These are phyloP conservation scores for Neonectria sp. DNA, from an alignment of 2,329 filamentous ascomycete species.

Conservation along the genomic window DNA sequence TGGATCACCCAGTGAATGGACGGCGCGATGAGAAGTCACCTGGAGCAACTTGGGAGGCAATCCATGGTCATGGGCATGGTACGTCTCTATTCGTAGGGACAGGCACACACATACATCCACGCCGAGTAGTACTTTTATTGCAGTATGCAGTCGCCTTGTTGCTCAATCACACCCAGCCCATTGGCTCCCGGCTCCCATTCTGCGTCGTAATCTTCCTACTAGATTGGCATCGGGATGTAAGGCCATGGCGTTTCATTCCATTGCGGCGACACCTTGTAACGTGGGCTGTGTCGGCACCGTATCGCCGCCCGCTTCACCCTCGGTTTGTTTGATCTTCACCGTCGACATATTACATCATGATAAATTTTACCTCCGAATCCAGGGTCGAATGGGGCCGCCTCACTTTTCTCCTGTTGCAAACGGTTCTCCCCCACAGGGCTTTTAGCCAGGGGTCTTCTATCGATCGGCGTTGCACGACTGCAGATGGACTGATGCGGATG, in stretches of 20 bases:
- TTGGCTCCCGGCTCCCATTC: not conserved
- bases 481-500: slow-evolving; percentile 31
- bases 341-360: not conserved
- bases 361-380: not conserved
- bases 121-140: too few species aligned
- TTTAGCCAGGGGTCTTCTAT: not conserved
- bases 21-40: too few species aligned
- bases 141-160: not conserved
- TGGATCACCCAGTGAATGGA: too few species aligned
- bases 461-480: slow-evolving; percentile 36
- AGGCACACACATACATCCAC: too few species aligned
- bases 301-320: not conserved
- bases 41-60: too few species aligned
- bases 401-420: slow-evolving; percentile 13
- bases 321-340: not conserved
- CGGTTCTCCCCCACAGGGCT: not conserved
- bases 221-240: not conserved
- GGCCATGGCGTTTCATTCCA: slow-evolving; percentile 2
- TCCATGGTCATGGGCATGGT: too few species aligned
- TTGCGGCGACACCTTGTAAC: not conserved
- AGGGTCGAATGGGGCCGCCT: slow-evolving; percentile 11
- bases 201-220: not conserved
- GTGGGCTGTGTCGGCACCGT: not conserved
- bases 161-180: not conserved
- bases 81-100: too few species aligned